A percentile compares a stretch with the other conserved stretches of the same genome.
Evolutionary conservation across 805 yeast species (phyloP).

Genomic region (Suhomyces canberraensis): DNA sequence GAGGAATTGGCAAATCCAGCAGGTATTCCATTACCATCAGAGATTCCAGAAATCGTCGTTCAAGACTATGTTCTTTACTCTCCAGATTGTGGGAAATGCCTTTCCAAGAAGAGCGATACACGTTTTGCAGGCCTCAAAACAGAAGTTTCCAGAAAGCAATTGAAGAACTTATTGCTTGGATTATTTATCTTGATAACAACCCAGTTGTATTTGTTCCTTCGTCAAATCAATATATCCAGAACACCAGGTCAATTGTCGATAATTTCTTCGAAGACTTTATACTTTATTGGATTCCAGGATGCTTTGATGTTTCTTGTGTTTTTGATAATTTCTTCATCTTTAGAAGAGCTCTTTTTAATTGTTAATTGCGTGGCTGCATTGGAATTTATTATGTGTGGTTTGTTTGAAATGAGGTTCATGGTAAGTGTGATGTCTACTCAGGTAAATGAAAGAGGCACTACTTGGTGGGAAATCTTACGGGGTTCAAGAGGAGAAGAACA

Average conservation of each 20-base stretch:
- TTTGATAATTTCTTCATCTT: constrained; percentile 54
- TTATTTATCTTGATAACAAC: constrained; percentile 39
- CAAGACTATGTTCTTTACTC: constrained; percentile 66
- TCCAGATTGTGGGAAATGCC: constrained; percentile 78
- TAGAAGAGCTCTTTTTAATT: constrained; percentile 59
- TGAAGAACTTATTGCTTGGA: constrained; percentile 43
- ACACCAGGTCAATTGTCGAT: constrained; percentile 81
- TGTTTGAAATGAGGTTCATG: constrained; percentile 75
- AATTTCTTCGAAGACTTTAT: constrained; percentile 52
- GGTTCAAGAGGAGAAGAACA: constrained; percentile 42
- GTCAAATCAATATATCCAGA: constrained; percentile 67
- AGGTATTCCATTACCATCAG: constrained; percentile 66
- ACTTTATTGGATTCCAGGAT: constrained; percentile 68
- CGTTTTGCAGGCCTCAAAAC: constrained; percentile 51
- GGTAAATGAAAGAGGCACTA: constrained; percentile 64
- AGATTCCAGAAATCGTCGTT: constrained; percentile 55
- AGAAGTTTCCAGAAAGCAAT: constrained; percentile 43
- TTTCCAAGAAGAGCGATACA: constrained; percentile 23
- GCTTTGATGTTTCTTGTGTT: constrained; percentile 64
- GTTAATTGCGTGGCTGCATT: constrained; percentile 67
- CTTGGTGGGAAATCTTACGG: constrained; percentile 62
- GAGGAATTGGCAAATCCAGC: constrained; percentile 67
- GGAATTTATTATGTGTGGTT: constrained; percentile 63
- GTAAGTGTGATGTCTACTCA: constrained; percentile 67
- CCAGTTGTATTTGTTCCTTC: constrained; percentile 56